Evolutionary conservation across 805 yeast species (phyloP).

Genomic region (Clavispora fructus): DNA sequence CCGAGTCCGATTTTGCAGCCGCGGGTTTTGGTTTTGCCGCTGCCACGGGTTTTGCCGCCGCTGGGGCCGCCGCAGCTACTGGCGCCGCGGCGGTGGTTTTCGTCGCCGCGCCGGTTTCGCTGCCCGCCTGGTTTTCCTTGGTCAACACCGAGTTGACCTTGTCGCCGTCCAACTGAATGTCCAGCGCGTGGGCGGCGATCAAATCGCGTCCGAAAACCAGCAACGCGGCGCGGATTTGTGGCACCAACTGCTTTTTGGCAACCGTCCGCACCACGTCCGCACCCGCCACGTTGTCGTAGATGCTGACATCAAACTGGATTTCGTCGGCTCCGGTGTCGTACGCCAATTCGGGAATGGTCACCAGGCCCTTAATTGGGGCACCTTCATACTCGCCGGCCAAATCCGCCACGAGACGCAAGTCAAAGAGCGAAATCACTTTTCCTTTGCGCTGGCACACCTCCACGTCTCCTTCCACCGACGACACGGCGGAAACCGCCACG

Average conservation of each 20-base stretch:
- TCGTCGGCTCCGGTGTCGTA: slow-evolving; percentile 86
- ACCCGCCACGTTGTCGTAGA: slow-evolving; percentile 48
- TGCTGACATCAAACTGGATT: slow-evolving; percentile 73
- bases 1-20: slow-evolving; percentile 4
- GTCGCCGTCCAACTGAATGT: slow-evolving; percentile 69
- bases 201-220: slow-evolving; percentile 71
- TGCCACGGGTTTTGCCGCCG: not conserved
- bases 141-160: slow-evolving; percentile 36
- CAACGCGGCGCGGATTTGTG: slow-evolving; percentile 59
- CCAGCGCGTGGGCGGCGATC: slow-evolving; percentile 70
- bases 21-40: slow-evolving; percentile 2
- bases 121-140: slow-evolving; percentile 42
- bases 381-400: slow-evolving; percentile 41
- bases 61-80: not conserved
- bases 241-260: slow-evolving; percentile 52
- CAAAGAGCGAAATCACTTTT: slow-evolving; percentile 87
- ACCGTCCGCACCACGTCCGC: slow-evolving; percentile 49
- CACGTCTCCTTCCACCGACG: slow-evolving; percentile 85
- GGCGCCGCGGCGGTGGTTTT: slow-evolving; percentile 4
- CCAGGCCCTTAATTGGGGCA: slow-evolving; percentile 56
- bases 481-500: slow-evolving; percentile 40
- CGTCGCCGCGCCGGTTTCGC: slow-evolving; percentile 42
- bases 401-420: slow-evolving; percentile 61
- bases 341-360: slow-evolving; percentile 86
- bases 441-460: slow-evolving; percentile 98